These are phyloP conservation scores for Eucommia ulmoides DNA, from an alignment of 257 asterid genomes.

Conservation along the genomic window DNA sequence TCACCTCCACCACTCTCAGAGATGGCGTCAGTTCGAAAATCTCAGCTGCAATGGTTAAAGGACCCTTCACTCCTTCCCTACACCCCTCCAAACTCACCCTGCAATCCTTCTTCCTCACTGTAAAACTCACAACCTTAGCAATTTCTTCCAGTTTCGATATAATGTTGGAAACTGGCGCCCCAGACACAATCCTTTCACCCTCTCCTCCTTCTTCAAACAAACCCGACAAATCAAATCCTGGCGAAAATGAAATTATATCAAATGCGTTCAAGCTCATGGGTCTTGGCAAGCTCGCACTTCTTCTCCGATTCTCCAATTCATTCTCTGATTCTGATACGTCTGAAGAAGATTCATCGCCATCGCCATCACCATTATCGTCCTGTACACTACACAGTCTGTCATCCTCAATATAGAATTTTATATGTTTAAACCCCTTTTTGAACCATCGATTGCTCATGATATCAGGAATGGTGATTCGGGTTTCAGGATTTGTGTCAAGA, in stretches of 20 bases:
- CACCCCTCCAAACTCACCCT: conserved; percentile 79
- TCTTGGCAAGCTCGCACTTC: conserved; percentile 33
- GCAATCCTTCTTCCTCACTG: conserved; percentile 85
- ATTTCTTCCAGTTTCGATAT: conserved; percentile 79
- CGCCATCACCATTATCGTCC: conserved; percentile 20
- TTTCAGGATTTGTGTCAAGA: conserved; percentile 49
- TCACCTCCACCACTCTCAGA: conserved; percentile 82
- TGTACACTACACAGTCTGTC: conserved; percentile 53
- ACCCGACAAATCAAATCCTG: conserved; percentile 82
- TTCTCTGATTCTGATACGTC: conserved; percentile 70
- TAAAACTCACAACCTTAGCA: conserved; percentile 75
- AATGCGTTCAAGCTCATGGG: conserved; percentile 94
- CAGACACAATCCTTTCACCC: conserved; percentile 59
- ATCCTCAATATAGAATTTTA: conserved; percentile 75
- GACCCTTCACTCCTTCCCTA: conserved; percentile 80
- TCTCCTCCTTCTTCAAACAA: conserved; percentile 76
- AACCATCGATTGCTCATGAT: conserved; percentile 60
- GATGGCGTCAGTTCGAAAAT: conserved; percentile 81
- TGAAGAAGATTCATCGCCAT: conserved; percentile 25
- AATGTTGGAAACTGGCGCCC: conserved; percentile 65
- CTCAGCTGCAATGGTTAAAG: conserved; percentile 86
- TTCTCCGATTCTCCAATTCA: conserved; percentile 45
- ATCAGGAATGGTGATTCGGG: conserved; percentile 54
- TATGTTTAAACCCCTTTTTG: conserved; percentile 47
- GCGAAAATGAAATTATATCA: conserved; percentile 80